Base-by-base conservation (phyloP, 345 rosid species). In the Acer yangbiense region DNA sequence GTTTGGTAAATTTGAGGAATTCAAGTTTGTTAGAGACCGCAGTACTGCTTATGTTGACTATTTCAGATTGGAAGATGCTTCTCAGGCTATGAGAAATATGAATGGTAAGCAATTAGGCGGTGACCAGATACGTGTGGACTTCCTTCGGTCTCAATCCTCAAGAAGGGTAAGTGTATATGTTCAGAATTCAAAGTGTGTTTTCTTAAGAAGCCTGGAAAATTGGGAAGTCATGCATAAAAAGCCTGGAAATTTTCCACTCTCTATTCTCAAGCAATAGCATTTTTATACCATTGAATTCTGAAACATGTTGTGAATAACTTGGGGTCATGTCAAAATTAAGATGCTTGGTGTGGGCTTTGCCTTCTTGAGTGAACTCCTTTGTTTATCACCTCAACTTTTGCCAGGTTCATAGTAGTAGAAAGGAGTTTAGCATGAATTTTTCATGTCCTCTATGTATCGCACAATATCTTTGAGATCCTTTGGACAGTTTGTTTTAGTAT, bases 51-150 rank as follows among this genome's bases (percentile, higher is more conserved):
- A 86, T 68, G 71, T 96, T 44, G 99, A 91, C 82, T 96, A 78
- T 77, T 76, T 58, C 35, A 85, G 82, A 76, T 65, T 92, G 75
- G 97, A 94, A 35, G 98, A 91, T 75, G 99, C 99, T 50, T 39
- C 84, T 32, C 88, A 83, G 80, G 99, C 95, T 13, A 82, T 92
- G 90, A 96, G 71, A 86, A 91, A 75, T 82, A 83, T 96, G 92
- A 92, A 89, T 64, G 97, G 97, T 18, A 91, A 82, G 87, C 89
- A 86, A 71, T 78, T 94, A 44, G 97, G 94, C 67, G 92, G 94
- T 65, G 97, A 93, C 5, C 90, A 83, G 81, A 82, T 96, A 79
- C 97, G 97, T 41, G 99, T 96, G 13, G 99, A 96, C 83, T 96
- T 86, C 76, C 90, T 96, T 62, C 91, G 98, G 13, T 91, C 93